Evolutionary conservation across 2,329 filamentous ascomycete genomes (phyloP).

Genomic region (Diaporthe citriasiana): DNA sequence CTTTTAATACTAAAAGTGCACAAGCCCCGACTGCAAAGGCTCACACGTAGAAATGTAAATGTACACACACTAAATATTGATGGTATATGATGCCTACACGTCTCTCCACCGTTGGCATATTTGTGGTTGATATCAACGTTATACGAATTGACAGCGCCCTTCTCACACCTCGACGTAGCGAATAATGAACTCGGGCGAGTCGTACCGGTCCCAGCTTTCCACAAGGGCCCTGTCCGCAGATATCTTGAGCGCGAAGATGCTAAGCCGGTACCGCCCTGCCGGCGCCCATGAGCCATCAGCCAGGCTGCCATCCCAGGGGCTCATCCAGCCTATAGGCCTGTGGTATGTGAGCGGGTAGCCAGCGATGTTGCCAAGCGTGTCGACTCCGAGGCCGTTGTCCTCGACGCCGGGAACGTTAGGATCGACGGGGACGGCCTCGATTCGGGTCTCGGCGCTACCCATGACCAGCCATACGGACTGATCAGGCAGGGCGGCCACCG

Average conservation of each 20-base stretch:
- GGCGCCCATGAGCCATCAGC: constrained; percentile 46
- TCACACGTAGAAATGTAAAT: not conserved
- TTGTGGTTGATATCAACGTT: not conserved
- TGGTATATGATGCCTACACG: too few relatives aligned
- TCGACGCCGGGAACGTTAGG: not conserved
- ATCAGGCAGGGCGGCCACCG: constrained; percentile 1
- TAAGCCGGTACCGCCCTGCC: constrained; percentile 47
- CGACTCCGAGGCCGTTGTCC: constrained; percentile 24
- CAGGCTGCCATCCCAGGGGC: constrained; percentile 46
- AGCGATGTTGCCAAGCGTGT: constrained; percentile 43
- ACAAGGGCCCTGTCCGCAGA: constrained; percentile 45
- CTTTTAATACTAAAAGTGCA: not conserved
- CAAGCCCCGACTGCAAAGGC: not conserved
- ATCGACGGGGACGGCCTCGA: constrained; percentile 19
- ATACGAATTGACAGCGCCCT: too few relatives aligned
- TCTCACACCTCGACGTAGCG: not conserved
- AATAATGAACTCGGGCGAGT: constrained; percentile 21
- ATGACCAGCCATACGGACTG: constrained; percentile 21
- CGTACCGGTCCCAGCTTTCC: constrained; percentile 29
- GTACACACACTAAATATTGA: not conserved
- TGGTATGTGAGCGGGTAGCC: constrained; percentile 43
- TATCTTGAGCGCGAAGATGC: constrained; percentile 46
- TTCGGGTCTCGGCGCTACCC: constrained; percentile 20
- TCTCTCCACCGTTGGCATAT: not conserved
- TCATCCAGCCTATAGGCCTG: constrained; percentile 26